These are phyloP conservation scores for Neltuma alba DNA, from an alignment of 306 rosid genomes.

Conservation along the genomic window DNA sequence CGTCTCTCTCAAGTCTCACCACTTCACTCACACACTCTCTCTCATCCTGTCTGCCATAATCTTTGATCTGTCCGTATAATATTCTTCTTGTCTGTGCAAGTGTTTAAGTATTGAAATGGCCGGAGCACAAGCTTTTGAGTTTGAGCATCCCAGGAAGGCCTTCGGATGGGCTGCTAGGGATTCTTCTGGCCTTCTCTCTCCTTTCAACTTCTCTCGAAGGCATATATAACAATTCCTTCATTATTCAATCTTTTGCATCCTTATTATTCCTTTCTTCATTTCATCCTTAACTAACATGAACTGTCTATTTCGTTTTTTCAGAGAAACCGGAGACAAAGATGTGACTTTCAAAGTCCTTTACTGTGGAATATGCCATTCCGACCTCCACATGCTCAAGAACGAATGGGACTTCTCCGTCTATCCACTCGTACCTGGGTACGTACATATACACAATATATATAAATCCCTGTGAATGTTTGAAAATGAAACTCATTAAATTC, in stretches of 20 bases:
- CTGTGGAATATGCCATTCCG: constrained; percentile 65
- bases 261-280: neutral
- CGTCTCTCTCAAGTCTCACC: no score
- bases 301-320: neutral
- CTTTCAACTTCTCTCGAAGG: constrained; percentile 55
- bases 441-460: no score
- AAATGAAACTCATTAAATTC: neutral
- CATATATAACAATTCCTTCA: neutral
- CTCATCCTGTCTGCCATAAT: neutral
- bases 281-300: neutral
- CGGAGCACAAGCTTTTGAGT: neutral
- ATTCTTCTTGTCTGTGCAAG: no score
- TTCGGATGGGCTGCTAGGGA: constrained; percentile 59
- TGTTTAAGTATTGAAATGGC: constrained; percentile 10
- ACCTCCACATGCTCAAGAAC: constrained; percentile 54
- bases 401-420: constrained; percentile 47
- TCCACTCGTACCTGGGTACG: constrained; percentile 59
- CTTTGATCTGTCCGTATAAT: no score
- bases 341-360: constrained; percentile 49
- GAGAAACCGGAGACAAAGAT: constrained; percentile 47
- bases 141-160: constrained; percentile 49
- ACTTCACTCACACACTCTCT: no score
- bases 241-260: neutral
- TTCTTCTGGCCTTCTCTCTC: constrained; percentile 43
- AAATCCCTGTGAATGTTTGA: neutral